Evolutionary conservation across 2,329 filamentous ascomycete genomes (phyloP).

Genomic region (Colletotrichum sp.): DNA sequence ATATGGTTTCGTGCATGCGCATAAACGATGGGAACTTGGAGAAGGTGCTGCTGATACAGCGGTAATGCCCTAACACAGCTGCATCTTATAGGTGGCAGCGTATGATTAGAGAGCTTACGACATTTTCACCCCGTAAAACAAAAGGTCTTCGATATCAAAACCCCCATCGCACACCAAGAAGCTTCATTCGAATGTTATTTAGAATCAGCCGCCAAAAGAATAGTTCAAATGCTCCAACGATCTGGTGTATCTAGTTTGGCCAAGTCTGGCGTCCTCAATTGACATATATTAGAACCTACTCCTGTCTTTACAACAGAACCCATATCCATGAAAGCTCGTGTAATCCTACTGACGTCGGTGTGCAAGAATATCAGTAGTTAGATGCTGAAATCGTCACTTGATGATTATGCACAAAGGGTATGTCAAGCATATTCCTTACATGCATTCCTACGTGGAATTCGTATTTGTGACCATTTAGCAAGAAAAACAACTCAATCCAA

Average conservation of each 20-base stretch:
- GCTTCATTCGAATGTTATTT: too few relatives aligned
- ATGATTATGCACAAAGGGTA: too few relatives aligned
- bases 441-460: rapidly evolving
- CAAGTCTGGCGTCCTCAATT: too few relatives aligned
- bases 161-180: rapidly evolving
- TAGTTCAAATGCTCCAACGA: too few relatives aligned
- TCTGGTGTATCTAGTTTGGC: rapidly evolving
- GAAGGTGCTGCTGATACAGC: rapidly evolving
- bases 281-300: too few relatives aligned
- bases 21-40: too few relatives aligned
- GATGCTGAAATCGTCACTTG: too few relatives aligned
- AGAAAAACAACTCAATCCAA: rapidly evolving
- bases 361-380: too few relatives aligned
- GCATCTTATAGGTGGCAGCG: rapidly evolving
- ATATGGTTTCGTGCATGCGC: rapidly evolving
- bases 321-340: too few relatives aligned
- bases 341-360: rapidly evolving
- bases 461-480: rapidly evolving
- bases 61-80: rapidly evolving
- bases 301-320: too few relatives aligned
- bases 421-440: background rate
- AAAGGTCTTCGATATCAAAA: rapidly evolving
- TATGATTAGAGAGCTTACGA: rapidly evolving
- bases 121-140: too few relatives aligned
- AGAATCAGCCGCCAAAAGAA: too few relatives aligned